Base-by-base conservation (phyloP, 1,139 yeast genomes). In the Diutina scorzettiae region DNA sequence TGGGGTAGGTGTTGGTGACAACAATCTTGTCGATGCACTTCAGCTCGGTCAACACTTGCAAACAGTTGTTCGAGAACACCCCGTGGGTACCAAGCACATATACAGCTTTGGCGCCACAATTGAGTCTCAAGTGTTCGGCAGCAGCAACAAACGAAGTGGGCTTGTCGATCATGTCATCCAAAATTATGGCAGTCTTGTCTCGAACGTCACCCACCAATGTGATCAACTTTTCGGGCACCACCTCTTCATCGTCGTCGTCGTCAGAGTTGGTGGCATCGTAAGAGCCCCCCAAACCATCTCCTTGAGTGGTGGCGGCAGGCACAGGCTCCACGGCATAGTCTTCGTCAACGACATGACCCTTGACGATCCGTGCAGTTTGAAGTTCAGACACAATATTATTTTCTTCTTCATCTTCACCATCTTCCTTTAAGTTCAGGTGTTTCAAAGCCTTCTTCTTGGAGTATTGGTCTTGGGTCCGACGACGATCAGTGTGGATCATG, bases 401-500 rank as follows among this genome's bases (percentile, higher is more conserved):
- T 50, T 78, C 76, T 49, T 76, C 83, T 49, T 77, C 84, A 47
- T 66, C 76, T 40, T 69, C 78, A 73, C 32, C 67, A 71, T 30
- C 61, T 42, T 33, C 45, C 41, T 42, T 42, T 46, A 61, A 59
- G n/a, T 14, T 25, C 40, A 17, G 24, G 14, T 60, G 64, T 49
- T 66, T 56, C 11, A 61, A 63, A 51, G 60, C 62, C 43, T 59
- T 64, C 50, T 60, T 63, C 29, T 58, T 58, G 43, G 63, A 61
- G 52, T 76, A 81, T 44, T 75, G 71, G 60, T 83, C 95, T 54
- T 80, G 81, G 41, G 81, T 77, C 62, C 98, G 80, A 62, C 96
- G 81, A 58, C 97, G 78, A 63, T 91, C 98, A 27, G 98, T 91
- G 59, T 93, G 97, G 52, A 93, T 91, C 97, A 93, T 91, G 47